These are phyloP conservation scores for Prillingera fragicola DNA, from an alignment of 1,284 basidiomycete genomes.

Conservation along the genomic window DNA sequence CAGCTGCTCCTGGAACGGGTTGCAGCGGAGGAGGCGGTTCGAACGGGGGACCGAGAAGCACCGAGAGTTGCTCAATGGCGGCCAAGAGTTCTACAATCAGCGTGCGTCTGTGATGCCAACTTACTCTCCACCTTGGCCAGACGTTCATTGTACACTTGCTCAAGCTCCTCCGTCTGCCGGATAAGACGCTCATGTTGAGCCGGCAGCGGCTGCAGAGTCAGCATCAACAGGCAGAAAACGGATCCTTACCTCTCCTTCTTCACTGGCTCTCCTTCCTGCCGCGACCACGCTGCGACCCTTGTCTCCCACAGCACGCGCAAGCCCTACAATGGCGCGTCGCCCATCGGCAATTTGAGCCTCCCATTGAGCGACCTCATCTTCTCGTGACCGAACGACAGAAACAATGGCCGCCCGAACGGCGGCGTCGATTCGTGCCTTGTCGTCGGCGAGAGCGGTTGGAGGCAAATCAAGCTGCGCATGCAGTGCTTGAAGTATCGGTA, in stretches of 20 bases:
- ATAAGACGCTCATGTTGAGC: slow-evolving; percentile 33
- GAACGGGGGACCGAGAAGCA: slow-evolving; percentile 39
- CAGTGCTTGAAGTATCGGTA: slow-evolving; percentile 35
- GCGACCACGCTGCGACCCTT: slow-evolving; percentile 29
- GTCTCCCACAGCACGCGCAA: slow-evolving; percentile 37
- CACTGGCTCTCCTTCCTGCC: slow-evolving; percentile 26
- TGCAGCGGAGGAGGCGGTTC: slow-evolving; percentile 32
- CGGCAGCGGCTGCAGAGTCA: slow-evolving; percentile 25
- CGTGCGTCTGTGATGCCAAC: background rate
- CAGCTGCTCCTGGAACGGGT: slow-evolving; percentile 24
- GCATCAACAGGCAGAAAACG: background rate
- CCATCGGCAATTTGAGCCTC: slow-evolving; percentile 30
- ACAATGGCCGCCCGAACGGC: slow-evolving; percentile 38
- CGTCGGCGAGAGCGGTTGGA: slow-evolving; percentile 28
- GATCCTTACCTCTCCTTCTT: slow-evolving; percentile 26
- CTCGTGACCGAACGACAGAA: slow-evolving; percentile 34
- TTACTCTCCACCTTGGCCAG: slow-evolving; percentile 31
- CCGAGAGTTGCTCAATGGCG: slow-evolving; percentile 24
- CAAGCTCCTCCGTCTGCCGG: slow-evolving; percentile 30
- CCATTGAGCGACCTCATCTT: slow-evolving; percentile 41
- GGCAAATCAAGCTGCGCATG: slow-evolving; percentile 40
- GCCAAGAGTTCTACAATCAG: slow-evolving; percentile 14
- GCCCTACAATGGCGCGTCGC: slow-evolving; percentile 24
- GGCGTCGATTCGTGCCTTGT: slow-evolving; percentile 37
- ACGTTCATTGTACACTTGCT: slow-evolving; percentile 33